phyloP scores from a whole-genome alignment of 306 rosid genomes.

The Dalbergia cochinchinensis region DNA sequence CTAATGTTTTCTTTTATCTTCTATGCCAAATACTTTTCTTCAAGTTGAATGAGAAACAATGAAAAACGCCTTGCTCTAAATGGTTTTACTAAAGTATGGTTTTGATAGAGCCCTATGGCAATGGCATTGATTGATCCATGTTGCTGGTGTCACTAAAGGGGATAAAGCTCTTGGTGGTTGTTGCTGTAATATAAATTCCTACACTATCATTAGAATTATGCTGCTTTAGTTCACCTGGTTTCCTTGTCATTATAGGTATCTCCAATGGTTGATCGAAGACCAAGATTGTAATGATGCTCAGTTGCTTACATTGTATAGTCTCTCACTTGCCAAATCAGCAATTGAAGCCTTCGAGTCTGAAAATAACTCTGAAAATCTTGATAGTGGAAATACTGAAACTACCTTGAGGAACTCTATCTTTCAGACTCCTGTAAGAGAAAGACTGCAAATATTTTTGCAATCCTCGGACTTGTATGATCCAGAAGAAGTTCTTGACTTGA shows the following conservation, averaged over 20 bases:
- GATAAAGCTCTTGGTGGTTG: conserved; percentile 24
- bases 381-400: conserved; percentile 55
- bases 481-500: conserved; percentile 91
- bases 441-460: conserved; percentile 87
- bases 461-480: conserved; percentile 96
- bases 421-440: conserved; percentile 76
- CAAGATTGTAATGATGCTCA: conserved; percentile 76
- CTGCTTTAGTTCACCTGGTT: conserved; percentile 16
- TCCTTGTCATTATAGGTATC: conserved; percentile 68
- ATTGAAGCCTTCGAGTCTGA: conserved; percentile 70
- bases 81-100: background rate
- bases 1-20: conserved; percentile 20
- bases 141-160: background rate
- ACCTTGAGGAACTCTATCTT: conserved; percentile 58
- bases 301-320: conserved; percentile 90
- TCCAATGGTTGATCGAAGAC: conserved; percentile 98
- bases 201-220: conserved; percentile 25
- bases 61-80: background rate
- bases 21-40: background rate
- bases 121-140: background rate
- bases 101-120: conserved; percentile 24
- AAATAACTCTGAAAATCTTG: conserved; percentile 52
- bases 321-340: conserved; percentile 92
- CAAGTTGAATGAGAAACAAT: background rate
- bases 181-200: conserved; percentile 16